Percentiles rank a stretch among this genome's conserved stretches.
Evolutionary conservation across 768 basidiomycete species (phyloP).

Genomic region (Kwoniella sp.): DNA sequence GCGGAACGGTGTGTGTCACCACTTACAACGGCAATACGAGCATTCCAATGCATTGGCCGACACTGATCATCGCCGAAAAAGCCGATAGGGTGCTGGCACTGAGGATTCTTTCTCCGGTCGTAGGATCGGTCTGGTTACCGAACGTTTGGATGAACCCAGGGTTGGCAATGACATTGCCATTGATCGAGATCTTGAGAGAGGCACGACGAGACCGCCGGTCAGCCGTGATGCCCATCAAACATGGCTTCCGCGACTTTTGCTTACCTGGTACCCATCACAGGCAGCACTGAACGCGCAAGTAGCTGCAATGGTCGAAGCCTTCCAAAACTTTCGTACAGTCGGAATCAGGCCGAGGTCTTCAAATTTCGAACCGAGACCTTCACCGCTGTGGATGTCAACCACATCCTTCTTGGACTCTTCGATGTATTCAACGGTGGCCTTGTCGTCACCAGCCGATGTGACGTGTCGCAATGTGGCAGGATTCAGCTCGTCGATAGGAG

Average conservation of each 20-base stretch:
- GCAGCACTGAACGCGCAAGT: conserved; percentile 41
- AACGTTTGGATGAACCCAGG: conserved; percentile 44
- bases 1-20: too few relatives aligned
- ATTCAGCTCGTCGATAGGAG: neutral
- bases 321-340: conserved; percentile 36
- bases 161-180: conserved; percentile 47
- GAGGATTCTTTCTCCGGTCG: conserved; percentile 16
- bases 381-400: conserved; percentile 25
- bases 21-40: conserved; percentile 23
- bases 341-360: conserved; percentile 34
- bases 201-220: neutral
- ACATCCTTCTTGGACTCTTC: conserved; percentile 18
- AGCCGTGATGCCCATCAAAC: neutral
- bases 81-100: conserved; percentile 28
- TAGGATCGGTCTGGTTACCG: conserved; percentile 21
- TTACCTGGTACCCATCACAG: conserved; percentile 27
- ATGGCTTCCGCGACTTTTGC: too few relatives aligned
- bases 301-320: conserved; percentile 31
- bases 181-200: conserved; percentile 37
- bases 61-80: conserved; percentile 38
- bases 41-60: conserved; percentile 39
- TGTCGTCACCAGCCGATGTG: neutral
- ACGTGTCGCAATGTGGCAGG: neutral
- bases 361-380: conserved; percentile 43
- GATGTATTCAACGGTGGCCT: conserved; percentile 6